These are phyloP conservation scores for Thielaviopsis euricoi DNA, from an alignment of 2,329 filamentous ascomycete species.

Conservation along the genomic window DNA sequence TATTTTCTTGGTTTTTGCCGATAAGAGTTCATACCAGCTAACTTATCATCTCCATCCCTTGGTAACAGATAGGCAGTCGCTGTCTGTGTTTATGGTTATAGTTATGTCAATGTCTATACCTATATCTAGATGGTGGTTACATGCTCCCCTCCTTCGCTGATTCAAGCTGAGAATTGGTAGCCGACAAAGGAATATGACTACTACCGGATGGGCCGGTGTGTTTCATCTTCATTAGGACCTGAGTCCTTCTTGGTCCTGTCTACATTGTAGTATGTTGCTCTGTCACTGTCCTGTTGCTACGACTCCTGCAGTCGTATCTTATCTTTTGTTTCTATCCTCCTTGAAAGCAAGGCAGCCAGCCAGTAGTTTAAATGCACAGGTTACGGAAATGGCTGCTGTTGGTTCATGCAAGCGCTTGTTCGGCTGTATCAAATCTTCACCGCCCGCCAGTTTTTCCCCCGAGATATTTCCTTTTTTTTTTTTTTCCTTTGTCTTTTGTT, in stretches of 20 bases:
- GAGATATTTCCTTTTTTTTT: too few relatives aligned
- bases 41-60: background rate
- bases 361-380: too few relatives aligned
- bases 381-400: background rate
- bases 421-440: background rate
- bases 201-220: background rate
- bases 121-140: background rate
- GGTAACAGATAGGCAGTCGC: background rate
- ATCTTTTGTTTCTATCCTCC: background rate
- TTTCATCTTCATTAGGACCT: background rate
- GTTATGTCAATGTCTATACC: too few relatives aligned
- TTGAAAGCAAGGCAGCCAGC: background rate
- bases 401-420: background rate
- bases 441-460: too few relatives aligned
- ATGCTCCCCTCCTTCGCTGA: too few relatives aligned
- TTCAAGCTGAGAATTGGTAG: background rate
- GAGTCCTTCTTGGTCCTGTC: too few relatives aligned
- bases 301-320: background rate
- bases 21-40: background rate
- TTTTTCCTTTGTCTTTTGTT: too few relatives aligned
- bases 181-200: background rate
- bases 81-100: too few relatives aligned
- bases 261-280: too few relatives aligned
- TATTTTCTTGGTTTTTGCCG: too few relatives aligned
- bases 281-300: background rate